Percentiles rank a stretch among this genome's conserved stretches.
phyloP scores from a whole-genome alignment of 2,329 filamentous ascomycete genomes.

The Elsinoe arachidis region DNA sequence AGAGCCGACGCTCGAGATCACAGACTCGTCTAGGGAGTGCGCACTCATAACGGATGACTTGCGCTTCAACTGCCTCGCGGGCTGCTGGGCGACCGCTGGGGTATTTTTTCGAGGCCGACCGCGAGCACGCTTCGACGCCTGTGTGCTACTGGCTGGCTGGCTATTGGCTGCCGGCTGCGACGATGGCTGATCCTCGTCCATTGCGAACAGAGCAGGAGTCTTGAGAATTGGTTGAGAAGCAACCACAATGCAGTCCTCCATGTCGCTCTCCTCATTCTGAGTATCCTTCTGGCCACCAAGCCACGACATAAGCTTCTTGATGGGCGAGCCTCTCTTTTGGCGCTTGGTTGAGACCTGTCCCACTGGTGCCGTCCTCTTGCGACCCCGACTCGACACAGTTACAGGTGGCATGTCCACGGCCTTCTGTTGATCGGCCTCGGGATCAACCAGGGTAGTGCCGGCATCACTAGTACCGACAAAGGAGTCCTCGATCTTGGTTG shows the following conservation, averaged over 20 bases:
- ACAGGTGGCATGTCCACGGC: not conserved
- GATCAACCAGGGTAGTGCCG: slow-evolving; percentile 1
- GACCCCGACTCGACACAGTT: not conserved
- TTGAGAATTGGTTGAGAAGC: slow-evolving; percentile 19
- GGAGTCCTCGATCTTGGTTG: slow-evolving; percentile 31
- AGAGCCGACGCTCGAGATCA: slow-evolving; percentile 2
- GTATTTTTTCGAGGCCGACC: slow-evolving; percentile 21
- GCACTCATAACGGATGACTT: slow-evolving; percentile 21
- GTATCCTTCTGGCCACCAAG: slow-evolving; percentile 18
- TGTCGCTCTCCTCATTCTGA: slow-evolving; percentile 23
- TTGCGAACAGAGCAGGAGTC: slow-evolving; percentile 1
- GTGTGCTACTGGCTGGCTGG: not conserved
- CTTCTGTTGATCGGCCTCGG: not conserved
- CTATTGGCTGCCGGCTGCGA: slow-evolving; percentile 3
- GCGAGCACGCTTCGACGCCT: slow-evolving; percentile 20
- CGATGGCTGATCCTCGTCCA: not conserved
- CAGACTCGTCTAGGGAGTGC: not conserved
- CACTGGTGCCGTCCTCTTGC: not conserved
- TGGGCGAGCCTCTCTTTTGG: slow-evolving; percentile 15
- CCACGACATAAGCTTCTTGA: slow-evolving; percentile 18
- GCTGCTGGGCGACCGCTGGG: not conserved
- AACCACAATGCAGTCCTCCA: slow-evolving; percentile 35
- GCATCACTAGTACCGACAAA: slow-evolving; percentile 21
- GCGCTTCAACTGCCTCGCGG: slow-evolving; percentile 20
- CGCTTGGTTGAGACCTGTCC: slow-evolving; percentile 19